A percentile compares a stretch with the other conserved stretches of the same genome.
phyloP scores from a whole-genome alignment of 495 filamentous ascomycete species.

The Zalerion maritima region DNA sequence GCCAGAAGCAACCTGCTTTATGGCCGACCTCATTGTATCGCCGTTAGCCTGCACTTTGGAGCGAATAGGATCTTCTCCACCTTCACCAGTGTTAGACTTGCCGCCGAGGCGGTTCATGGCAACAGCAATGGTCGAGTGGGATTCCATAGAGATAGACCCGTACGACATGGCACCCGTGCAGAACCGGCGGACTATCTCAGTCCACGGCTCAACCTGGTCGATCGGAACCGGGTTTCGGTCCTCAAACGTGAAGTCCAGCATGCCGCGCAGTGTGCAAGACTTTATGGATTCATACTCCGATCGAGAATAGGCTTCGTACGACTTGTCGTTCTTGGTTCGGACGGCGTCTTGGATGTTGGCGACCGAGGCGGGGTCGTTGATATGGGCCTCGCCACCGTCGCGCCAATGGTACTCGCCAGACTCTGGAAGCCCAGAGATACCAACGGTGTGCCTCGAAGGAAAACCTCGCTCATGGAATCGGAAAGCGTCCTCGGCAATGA shows the following conservation, averaged over 20 bases:
- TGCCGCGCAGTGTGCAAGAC: slow-evolving; percentile 86
- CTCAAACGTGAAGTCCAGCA: slow-evolving; percentile 97
- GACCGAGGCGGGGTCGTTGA: slow-evolving; percentile 92
- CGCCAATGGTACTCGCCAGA: slow-evolving; percentile 99
- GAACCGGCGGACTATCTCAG: slow-evolving; percentile 93
- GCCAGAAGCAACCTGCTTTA: slow-evolving; percentile 97
- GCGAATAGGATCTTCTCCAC: slow-evolving; percentile 91
- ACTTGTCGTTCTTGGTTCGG: slow-evolving; percentile 98
- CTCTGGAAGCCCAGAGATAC: slow-evolving; percentile 75
- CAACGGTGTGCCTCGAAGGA: slow-evolving; percentile 65
- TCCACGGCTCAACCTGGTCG: slow-evolving; percentile 98
- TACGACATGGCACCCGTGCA: slow-evolving; percentile 99
- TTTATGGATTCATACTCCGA: slow-evolving; percentile 97
- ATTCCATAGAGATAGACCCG: slow-evolving; percentile 98
- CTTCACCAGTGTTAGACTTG: slow-evolving; percentile 98
- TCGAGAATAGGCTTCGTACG: slow-evolving; percentile 92
- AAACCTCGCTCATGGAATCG: slow-evolving; percentile 93
- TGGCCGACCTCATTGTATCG: slow-evolving; percentile 95
- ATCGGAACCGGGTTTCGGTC: slow-evolving; percentile 77
- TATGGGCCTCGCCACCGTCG: slow-evolving; percentile 93
- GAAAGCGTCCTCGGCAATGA: slow-evolving; percentile 94
- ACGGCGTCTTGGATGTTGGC: slow-evolving; percentile 98
- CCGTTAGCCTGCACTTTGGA: slow-evolving; percentile 79
- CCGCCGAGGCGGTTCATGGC: slow-evolving; percentile 97
- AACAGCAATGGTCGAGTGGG: slow-evolving; percentile 91